Conservation (phyloP, 1,284 basidiomycete genomes). For the Tausonia pullulans region DNA sequence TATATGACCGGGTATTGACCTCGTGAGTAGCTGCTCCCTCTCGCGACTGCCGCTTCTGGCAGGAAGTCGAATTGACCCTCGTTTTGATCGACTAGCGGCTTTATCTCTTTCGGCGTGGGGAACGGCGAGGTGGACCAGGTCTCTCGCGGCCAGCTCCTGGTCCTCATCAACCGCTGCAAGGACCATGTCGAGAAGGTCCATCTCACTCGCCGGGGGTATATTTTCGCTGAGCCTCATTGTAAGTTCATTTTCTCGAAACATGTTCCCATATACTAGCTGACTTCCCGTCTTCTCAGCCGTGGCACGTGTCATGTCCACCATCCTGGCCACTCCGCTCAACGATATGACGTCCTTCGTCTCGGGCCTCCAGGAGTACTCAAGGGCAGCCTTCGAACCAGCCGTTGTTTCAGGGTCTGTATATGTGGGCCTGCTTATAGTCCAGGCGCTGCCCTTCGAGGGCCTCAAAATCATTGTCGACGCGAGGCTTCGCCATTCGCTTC, state of each 20-base stretch:
- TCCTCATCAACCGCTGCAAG: neutral
- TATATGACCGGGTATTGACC: constrained; percentile 38
- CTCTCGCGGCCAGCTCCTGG: neutral
- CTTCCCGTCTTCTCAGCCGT: constrained; percentile 24
- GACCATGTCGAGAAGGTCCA: neutral
- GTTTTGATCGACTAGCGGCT: neutral
- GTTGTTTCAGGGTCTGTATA: constrained; percentile 34
- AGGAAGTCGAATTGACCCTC: neutral
- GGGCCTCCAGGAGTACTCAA: constrained; percentile 32
- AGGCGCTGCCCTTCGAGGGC: constrained; percentile 38
- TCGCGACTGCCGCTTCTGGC: constrained; percentile 21
- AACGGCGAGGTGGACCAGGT: neutral
- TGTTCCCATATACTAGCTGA: no score
- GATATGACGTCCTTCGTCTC: constrained; percentile 32
- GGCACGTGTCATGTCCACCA: constrained; percentile 31
- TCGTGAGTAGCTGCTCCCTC: constrained; percentile 26
- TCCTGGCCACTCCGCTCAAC: constrained; percentile 34
- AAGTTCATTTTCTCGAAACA: constrained; percentile 37
- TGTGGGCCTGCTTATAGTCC: constrained; percentile 34
- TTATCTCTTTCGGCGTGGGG: constrained; percentile 2
- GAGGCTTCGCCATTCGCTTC: constrained; percentile 33
- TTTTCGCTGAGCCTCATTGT: constrained; percentile 23
- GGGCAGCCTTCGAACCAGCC: constrained; percentile 27
- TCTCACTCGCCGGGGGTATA: neutral
- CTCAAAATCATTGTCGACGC: constrained; percentile 34